Conservation (phyloP, 805 yeast species). For the Candida morakotiae region DNA sequence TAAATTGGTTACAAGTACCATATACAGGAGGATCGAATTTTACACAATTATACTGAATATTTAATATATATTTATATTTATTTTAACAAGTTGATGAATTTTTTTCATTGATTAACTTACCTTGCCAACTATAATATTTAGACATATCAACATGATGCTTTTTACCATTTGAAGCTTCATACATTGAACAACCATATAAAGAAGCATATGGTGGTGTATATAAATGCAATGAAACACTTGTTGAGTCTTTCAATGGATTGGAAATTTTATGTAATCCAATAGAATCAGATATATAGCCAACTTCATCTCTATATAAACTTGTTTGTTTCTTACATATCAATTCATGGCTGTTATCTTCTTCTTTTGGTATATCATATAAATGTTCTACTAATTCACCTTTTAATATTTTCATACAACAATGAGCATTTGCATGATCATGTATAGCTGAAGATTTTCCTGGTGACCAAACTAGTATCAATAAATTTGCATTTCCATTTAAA, state of each 20-base stretch:
- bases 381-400: slow-evolving; percentile 57
- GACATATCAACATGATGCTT: slow-evolving; percentile 56
- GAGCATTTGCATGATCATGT: slow-evolving; percentile 76
- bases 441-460: slow-evolving; percentile 61
- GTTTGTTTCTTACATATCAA: slow-evolving; percentile 25
- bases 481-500: slow-evolving; percentile 66
- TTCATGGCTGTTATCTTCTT: slow-evolving; percentile 17
- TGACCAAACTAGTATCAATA: slow-evolving; percentile 66
- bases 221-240: slow-evolving; percentile 62
- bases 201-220: slow-evolving; percentile 78
- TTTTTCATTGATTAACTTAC: slow-evolving; percentile 31
- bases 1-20: slow-evolving; percentile 80
- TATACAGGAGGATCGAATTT: slow-evolving; percentile 62
- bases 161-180: slow-evolving; percentile 46
- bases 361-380: slow-evolving; percentile 47
- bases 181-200: slow-evolving; percentile 50
- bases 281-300: slow-evolving; percentile 61
- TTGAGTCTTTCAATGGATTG: slow-evolving; percentile 39
- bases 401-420: slow-evolving; percentile 69
- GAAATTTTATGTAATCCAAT: slow-evolving; percentile 64
- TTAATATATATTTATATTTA: neutral
- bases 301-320: slow-evolving; percentile 36
- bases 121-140: slow-evolving; percentile 60
- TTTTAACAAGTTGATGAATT: slow-evolving; percentile 20
- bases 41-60: slow-evolving; percentile 37